Base-by-base conservation (phyloP, 208 protist genomes). In the Wallacemonas collosoma region DNA sequence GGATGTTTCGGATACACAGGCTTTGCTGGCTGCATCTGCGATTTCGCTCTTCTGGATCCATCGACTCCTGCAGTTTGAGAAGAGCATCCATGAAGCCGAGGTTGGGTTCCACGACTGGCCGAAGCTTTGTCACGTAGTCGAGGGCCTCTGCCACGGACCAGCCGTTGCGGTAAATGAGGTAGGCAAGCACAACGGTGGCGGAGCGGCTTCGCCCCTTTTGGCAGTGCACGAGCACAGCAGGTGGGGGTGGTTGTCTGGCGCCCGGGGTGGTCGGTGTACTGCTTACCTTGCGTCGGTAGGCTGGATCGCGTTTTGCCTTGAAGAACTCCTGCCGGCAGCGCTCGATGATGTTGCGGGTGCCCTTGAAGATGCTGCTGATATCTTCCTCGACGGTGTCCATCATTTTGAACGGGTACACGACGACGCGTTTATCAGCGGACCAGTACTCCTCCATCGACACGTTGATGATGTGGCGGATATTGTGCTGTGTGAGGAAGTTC, bases 361-460 rank as follows among this genome's bases (percentile, higher is more conserved):
- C 71, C 2, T 41, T 9, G 63, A 96, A 96, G 51, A 87, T 79
- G 3, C 68, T 51, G 51, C 75, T 71, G 72, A 96, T 95, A 64
- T 94, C 75, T 0, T 82, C 76, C 56, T 86, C 80, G 15, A 74
- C 79, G 35, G 64, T 77, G 80, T 96, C 92, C 6, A 91, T 80
- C 1, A 93, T 73, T 26, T 77, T 77, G 82, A 93, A 96, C 14
- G 86, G 82, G 36, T 86, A 73, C 53, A 95, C 86, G 15, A 83
- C 71, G 38, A 91, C 79, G 41, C 68, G 44, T 40, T 78, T 76
- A 57, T 93, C 82, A 0, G 88, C 87, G 15, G 87, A 92, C 86
- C 88, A 95, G 73, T 96, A 96, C 79, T 94, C 82, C 77, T 94
- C 92, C 44, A 77, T 79, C 0, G 89, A 96, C 7, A 96, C 82